Evolutionary conservation across 2,329 filamentous ascomycete genomes (phyloP).

Genomic region (Verticillium alfalfae): DNA sequence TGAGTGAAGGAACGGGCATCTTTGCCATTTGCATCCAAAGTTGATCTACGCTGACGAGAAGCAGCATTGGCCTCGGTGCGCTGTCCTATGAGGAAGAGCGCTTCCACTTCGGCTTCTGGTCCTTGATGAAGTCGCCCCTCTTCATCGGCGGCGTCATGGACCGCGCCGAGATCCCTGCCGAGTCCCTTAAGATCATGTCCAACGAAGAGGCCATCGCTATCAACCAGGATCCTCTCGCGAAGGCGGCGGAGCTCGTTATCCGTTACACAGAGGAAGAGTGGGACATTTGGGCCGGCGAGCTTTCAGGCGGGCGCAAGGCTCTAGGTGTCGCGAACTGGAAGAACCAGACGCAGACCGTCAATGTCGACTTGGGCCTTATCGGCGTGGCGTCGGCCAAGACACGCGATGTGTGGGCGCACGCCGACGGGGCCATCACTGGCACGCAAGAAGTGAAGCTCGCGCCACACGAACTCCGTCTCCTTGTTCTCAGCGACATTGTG

Average conservation of each 20-base stretch:
- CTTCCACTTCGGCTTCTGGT: conserved; percentile 49
- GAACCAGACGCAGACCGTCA: conserved; percentile 33
- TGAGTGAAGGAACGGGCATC: conserved; percentile 13
- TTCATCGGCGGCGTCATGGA: conserved; percentile 39
- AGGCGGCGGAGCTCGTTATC: conserved; percentile 43
- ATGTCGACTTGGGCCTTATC: conserved; percentile 31
- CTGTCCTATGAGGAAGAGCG: conserved; percentile 40
- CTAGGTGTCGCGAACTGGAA: conserved; percentile 45
- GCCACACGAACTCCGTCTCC: conserved; percentile 31
- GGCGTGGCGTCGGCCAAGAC: conserved; percentile 32
- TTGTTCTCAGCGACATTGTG: conserved; percentile 28
- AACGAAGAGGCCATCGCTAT: conserved; percentile 51
- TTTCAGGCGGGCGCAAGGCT: conserved; percentile 35
- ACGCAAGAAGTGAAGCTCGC: conserved; percentile 23
- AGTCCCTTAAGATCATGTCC: conserved; percentile 35
- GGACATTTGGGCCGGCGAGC: conserved; percentile 44
- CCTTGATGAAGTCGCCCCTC: conserved; percentile 44
- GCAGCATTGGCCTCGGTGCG: conserved; percentile 38
- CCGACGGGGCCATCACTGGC: conserved; percentile 25
- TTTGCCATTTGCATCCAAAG: too few species aligned
- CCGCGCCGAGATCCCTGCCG: conserved; percentile 24
- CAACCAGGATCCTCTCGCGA: conserved; percentile 50
- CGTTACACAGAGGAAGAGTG: conserved; percentile 42
- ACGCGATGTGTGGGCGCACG: conserved; percentile 32
- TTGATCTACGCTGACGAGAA: neutral